Evolutionary conservation across 331 rosid genomes (phyloP).

Genomic region (Acacia concinna): DNA sequence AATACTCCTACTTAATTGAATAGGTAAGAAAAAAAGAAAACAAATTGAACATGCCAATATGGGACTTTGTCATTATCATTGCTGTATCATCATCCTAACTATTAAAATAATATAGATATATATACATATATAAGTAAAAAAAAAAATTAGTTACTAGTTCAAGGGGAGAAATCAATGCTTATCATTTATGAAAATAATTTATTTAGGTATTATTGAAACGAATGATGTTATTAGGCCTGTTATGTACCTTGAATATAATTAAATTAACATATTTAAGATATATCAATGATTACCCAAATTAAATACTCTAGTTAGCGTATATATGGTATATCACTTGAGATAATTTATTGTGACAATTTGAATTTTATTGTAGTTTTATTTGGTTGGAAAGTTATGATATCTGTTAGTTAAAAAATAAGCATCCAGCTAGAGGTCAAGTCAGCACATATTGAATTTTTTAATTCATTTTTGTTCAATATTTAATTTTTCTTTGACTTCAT

Average conservation of each 20-base stretch:
- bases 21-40: neutral
- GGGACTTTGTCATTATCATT: neutral
- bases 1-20: too few species aligned
- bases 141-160: neutral
- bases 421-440: neutral
- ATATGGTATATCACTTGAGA: neutral
- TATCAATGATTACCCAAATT: too few species aligned
- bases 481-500: neutral
- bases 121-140: neutral
- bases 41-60: neutral
- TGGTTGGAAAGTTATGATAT: neutral
- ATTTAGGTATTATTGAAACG: neutral
- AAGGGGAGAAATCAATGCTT: neutral
- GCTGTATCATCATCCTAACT: neutral
- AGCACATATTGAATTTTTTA: neutral
- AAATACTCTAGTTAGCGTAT: neutral
- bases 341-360: neutral
- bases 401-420: neutral
- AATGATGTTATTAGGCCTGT: neutral
- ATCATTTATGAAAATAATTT: neutral
- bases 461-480: neutral
- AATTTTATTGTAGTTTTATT: neutral
- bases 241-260: neutral
- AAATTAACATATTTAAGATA: neutral
- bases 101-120: neutral